Evolutionary conservation across 306 rosid species (phyloP).

Genomic region (Sechiopsis laciniata): DNA sequence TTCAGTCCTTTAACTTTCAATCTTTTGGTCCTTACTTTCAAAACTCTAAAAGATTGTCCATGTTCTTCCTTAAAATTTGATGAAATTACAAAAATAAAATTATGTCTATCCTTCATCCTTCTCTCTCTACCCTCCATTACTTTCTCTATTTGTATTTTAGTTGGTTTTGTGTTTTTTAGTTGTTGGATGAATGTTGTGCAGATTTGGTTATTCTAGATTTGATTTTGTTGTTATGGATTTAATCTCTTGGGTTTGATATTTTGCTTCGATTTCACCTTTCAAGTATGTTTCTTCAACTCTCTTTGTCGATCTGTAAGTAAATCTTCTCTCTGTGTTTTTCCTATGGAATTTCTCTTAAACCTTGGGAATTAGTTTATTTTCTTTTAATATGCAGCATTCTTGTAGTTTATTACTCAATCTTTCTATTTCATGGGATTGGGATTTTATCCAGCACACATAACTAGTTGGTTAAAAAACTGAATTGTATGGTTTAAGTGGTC

Average conservation of each 20-base stretch:
- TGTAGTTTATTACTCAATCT: no score
- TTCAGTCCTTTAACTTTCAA: no score
- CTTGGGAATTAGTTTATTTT: conserved; percentile 93
- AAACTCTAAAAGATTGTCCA: no score
- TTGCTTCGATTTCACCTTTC: conserved; percentile 45
- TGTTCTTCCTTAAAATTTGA: no score
- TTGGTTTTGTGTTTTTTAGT: conserved; percentile 20
- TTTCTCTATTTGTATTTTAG: neutral
- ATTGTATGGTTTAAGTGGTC: no score
- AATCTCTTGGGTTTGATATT: conserved; percentile 46
- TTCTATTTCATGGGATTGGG: no score
- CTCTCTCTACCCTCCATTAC: neutral
- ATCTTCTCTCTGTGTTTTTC: conserved; percentile 24
- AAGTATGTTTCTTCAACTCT: conserved; percentile 56
- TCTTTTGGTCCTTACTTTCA: no score
- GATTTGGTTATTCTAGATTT: conserved; percentile 32
- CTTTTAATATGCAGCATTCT: conserved; percentile 40
- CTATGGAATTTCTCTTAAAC: conserved; percentile 53
- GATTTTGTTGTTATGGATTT: conserved; percentile 54
- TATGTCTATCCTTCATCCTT: neutral
- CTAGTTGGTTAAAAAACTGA: no score
- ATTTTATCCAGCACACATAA: no score
- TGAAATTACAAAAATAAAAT: no score
- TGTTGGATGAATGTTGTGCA: conserved; percentile 23
- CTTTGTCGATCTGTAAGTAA: conserved; percentile 28